Evolutionary conservation across 2,329 filamentous ascomycete species (phyloP).

Genomic region (Pyricularia grisea): DNA sequence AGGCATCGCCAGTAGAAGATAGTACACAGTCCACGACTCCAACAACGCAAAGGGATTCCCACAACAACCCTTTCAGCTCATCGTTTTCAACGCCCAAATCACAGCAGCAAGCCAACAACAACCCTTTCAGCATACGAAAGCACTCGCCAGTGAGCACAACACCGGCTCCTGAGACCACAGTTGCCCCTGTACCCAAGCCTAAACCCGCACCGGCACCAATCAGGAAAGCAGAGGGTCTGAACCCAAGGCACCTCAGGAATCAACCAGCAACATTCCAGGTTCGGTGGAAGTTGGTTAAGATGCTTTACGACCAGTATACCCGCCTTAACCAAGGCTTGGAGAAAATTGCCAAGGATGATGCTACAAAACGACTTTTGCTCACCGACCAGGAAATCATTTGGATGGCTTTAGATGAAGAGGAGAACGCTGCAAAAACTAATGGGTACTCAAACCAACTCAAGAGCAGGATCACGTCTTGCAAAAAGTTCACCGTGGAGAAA

Average conservation of each 20-base stretch:
- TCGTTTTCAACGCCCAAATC: not conserved
- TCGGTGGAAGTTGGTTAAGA: constrained; percentile 47
- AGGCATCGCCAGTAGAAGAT: not conserved
- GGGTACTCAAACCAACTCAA: constrained; percentile 83
- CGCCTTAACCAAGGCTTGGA: constrained; percentile 56
- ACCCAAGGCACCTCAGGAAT: constrained; percentile 54
- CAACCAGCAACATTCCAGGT: constrained; percentile 48
- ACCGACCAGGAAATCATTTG: constrained; percentile 59
- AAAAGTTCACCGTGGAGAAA: constrained; percentile 60
- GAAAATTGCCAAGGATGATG: constrained; percentile 38
- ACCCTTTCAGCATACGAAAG: not conserved
- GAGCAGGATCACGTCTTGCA: constrained; percentile 65
- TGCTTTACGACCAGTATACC: constrained; percentile 56
- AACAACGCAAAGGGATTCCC: not conserved
- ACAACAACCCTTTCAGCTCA: not conserved
- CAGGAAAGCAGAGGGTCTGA: constrained; percentile 45
- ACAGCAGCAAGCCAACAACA: not conserved
- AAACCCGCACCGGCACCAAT: constrained; percentile 2
- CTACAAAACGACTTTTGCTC: constrained; percentile 43
- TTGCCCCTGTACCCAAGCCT: not conserved
- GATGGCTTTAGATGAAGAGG: constrained; percentile 67
- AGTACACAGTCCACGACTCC: not conserved
- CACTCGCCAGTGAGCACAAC: not conserved
- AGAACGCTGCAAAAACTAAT: constrained; percentile 58
- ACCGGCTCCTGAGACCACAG: not conserved